Percentiles rank a stretch among this genome's conserved stretches.
phyloP scores from a whole-genome alignment of 345 rosid species.

The Dipteronia sinensis region DNA sequence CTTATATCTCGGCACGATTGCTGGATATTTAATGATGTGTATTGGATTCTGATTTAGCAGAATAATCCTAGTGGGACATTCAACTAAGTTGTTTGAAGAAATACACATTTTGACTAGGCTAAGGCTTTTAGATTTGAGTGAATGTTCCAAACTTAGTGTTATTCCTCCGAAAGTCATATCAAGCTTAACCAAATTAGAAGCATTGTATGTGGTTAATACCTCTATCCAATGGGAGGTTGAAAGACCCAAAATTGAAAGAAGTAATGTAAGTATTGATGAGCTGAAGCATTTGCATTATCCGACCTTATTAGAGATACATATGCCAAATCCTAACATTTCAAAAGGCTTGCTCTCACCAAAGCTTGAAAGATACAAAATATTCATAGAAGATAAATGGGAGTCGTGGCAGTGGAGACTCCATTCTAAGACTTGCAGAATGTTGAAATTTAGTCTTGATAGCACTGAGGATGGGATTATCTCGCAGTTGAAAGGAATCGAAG shows the following conservation, averaged over 20 bases:
- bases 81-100: constrained; percentile 27
- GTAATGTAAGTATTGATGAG: constrained; percentile 22
- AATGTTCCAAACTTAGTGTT: constrained; percentile 9
- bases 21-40: no score
- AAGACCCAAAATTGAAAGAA: neutral
- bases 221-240: constrained; percentile 2
- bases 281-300: constrained; percentile 17
- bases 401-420: no score
- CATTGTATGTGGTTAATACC: constrained; percentile 21
- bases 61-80: no score
- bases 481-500: neutral
- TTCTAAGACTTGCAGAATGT: neutral
- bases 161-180: constrained; percentile 13
- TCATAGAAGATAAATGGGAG: neutral
- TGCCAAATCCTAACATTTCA: neutral
- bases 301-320: constrained; percentile 1
- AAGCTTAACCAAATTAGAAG: constrained; percentile 28
- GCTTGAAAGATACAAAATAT: neutral
- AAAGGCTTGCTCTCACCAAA: neutral
- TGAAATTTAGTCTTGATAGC: neutral
- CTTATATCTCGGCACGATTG: no score
- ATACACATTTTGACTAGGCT: constrained; percentile 12
- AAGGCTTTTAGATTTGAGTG: constrained; percentile 11
- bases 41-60: no score
- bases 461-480: neutral